Evolutionary conservation across 768 basidiomycete species (phyloP), one percentile per base, ranked within the genome.

Genomic region (Boletellus ananas): DNA sequence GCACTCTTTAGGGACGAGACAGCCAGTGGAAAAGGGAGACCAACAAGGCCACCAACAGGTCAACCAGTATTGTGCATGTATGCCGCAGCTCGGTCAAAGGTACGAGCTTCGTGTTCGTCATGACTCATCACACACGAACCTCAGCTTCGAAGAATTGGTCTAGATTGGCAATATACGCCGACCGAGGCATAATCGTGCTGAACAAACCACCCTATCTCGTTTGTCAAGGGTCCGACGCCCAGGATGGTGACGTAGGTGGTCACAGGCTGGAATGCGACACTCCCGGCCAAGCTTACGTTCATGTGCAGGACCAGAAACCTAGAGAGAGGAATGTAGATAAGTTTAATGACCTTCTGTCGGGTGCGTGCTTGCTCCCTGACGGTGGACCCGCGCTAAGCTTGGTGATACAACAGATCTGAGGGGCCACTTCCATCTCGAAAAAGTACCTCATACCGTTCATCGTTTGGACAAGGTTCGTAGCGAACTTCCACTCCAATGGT

Each of bases 141-240:
- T 12, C 45, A 55, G 34, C 52, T 54, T 49, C 48, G 23, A 59
- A 58, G 64, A 58, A 63, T 47, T 70, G 67, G 67, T 58, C 68
- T 37, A 66, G 64, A 57, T 34, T 59, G 27, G 68, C 67, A 16
- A 50, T 84, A 7, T 86, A 83, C 59, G 69, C 75, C 49, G 84
- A 85, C 65, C 72, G 73, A 36, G 69, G 72, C 17, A 49, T 78
- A n/a, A 64, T 84, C 16, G 72, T 84, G 7, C 56, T 84, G 36
- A 81, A 84, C 58, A 86, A 86, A 59, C 83, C 84, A 3, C 72
- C 79, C 4, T 77, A 73, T 18, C 68, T 85, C 36, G 61, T 80
- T 12, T 82, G 79, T 49, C 84, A 85, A 64, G 59, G 62, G 45
- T 68, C 62, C 25, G 49, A 73, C 35, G 41, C 14, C 50, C 63